A percentile compares a stretch with the other conserved stretches of the same genome.
These are phyloP conservation scores for Paraleonurus japonicus DNA, from an alignment of 257 asterid genomes.

Conservation along the genomic window DNA sequence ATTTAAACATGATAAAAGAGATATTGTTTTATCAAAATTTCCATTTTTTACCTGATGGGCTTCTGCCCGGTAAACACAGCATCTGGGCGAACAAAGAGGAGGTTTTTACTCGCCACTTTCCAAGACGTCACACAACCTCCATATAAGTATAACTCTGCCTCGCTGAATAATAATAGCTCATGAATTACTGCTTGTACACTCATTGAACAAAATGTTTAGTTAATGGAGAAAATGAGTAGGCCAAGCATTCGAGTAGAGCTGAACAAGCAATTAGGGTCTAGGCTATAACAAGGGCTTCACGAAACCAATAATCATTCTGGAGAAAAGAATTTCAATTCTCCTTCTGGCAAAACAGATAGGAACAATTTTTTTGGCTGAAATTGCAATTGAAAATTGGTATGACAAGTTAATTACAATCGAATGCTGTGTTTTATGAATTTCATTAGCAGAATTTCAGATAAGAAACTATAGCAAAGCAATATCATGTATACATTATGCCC, in stretches of 20 bases:
- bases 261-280: not conserved
- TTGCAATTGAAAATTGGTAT: not conserved
- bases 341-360: not conserved
- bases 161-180: conserved; percentile 48
- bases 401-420: not conserved
- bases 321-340: not conserved
- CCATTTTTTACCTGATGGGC: conserved; percentile 72
- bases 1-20: not conserved
- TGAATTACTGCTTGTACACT: conserved; percentile 16
- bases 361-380: not conserved
- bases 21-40: not conserved
- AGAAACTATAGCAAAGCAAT: not conserved
- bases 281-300: not conserved
- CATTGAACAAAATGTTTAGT: not conserved
- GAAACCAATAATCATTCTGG: not conserved
- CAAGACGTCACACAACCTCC: conserved; percentile 98
- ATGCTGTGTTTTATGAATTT: not conserved
- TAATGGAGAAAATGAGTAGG: not conserved
- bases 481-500: too few relatives aligned
- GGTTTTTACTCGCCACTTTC: conserved; percentile 85
- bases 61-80: conserved; percentile 93
- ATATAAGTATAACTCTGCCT: conserved; percentile 86
- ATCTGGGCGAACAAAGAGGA: conserved; percentile 98
- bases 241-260: not conserved
- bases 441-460: not conserved